Evolutionary conservation across 2,329 filamentous ascomycete species (phyloP).

Genomic region (Falciphora oryzae): DNA sequence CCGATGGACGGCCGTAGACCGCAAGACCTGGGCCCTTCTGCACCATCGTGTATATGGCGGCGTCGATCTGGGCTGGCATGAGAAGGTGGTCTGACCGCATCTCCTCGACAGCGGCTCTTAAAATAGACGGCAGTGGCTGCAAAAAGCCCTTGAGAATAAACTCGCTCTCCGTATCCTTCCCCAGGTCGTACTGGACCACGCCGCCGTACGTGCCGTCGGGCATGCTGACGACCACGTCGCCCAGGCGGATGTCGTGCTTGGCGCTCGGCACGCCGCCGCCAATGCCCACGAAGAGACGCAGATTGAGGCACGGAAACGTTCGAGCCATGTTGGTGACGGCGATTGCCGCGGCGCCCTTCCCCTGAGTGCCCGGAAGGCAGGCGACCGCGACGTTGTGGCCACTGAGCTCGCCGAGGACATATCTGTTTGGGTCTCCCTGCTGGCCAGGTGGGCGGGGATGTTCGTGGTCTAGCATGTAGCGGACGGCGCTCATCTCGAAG

Average conservation of each 20-base stretch:
- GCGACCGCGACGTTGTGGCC: conserved; percentile 31
- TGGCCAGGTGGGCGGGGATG: too few species aligned
- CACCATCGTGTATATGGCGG: too few species aligned
- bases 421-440: too few species aligned
- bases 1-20: too few species aligned
- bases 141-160: not conserved
- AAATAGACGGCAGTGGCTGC: not conserved
- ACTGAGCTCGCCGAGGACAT: conserved; percentile 26
- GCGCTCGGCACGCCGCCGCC: conserved; percentile 29
- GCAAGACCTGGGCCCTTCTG: too few species aligned
- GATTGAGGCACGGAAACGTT: conserved; percentile 24
- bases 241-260: conserved; percentile 28
- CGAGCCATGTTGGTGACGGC: conserved; percentile 24
- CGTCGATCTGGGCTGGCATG: too few species aligned
- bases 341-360: conserved; percentile 20
- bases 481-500: too few species aligned
- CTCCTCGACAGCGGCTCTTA: conserved; percentile 38
- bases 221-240: conserved; percentile 25
- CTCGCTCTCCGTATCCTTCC: conserved; percentile 14
- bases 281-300: conserved; percentile 28
- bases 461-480: too few species aligned
- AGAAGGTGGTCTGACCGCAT: conserved; percentile 23
- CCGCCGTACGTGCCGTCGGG: conserved; percentile 17
- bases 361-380: conserved; percentile 21
- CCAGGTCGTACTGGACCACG: conserved; percentile 24